phyloP scores from a whole-genome alignment of 257 asterid genomes.

The Verbena officinalis region DNA sequence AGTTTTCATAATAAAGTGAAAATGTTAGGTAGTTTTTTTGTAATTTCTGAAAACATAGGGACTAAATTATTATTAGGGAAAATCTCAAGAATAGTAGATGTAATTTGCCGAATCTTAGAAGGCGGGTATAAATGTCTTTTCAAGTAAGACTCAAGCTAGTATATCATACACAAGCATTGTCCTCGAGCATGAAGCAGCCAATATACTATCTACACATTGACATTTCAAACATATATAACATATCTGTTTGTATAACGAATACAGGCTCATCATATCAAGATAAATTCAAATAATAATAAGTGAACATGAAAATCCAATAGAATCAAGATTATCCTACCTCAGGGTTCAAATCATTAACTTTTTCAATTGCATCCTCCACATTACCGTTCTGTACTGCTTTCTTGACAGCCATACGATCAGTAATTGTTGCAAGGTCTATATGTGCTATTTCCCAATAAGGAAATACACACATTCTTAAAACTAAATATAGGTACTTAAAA shows the following conservation, averaged over 20 bases:
- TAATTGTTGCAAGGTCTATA: conserved; percentile 82
- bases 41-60: too few relatives aligned
- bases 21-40: too few relatives aligned
- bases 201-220: too few relatives aligned
- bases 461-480: conserved; percentile 17
- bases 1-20: too few relatives aligned
- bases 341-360: conserved; percentile 88
- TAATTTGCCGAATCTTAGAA: too few relatives aligned
- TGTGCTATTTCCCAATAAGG: conserved; percentile 76
- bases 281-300: neutral
- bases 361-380: conserved; percentile 90
- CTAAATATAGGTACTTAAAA: neutral
- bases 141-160: too few relatives aligned
- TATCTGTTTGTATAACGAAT: neutral
- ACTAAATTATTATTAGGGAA: too few relatives aligned
- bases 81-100: too few relatives aligned
- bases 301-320: neutral
- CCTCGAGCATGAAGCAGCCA: too few relatives aligned
- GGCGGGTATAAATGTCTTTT: too few relatives aligned
- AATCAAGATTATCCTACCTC: conserved; percentile 53
- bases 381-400: conserved; percentile 89
- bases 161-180: too few relatives aligned
- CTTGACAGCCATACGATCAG: conserved; percentile 89
- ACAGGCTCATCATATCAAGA: neutral
- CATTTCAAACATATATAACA: too few relatives aligned